phyloP scores from a whole-genome alignment of 148 eudicot genomes.

The Arctostaphylos glauca region DNA sequence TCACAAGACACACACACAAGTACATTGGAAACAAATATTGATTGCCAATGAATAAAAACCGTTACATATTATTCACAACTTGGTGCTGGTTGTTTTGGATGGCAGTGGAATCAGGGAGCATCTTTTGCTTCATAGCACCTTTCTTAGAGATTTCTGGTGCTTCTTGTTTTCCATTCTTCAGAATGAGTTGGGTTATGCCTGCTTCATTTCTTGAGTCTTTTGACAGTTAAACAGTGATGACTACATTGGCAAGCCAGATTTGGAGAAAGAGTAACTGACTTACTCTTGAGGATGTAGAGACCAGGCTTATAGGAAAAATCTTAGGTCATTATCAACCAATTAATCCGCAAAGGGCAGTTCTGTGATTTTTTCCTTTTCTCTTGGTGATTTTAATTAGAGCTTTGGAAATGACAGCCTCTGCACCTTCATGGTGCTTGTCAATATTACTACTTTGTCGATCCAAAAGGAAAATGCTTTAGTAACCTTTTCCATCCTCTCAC shows the following conservation, averaged over 20 bases:
- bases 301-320: background rate
- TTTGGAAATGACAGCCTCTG: too few species aligned
- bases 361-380: background rate
- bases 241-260: background rate
- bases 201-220: slow-evolving; percentile 1
- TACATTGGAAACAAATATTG: too few species aligned
- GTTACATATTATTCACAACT: background rate
- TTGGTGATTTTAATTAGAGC: background rate
- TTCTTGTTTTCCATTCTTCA: background rate
- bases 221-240: background rate
- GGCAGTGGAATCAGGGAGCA: background rate
- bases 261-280: background rate
- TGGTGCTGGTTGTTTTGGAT: background rate
- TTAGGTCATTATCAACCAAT: background rate
- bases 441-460: background rate
- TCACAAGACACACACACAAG: too few species aligned
- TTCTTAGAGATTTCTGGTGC: background rate
- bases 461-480: background rate
- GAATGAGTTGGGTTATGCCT: background rate
- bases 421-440: background rate
- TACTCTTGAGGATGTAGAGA: background rate
- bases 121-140: background rate
- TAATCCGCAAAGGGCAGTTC: background rate
- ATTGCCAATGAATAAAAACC: too few species aligned
- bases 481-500: background rate